Conservation (phyloP, 495 filamentous ascomycete species). For the Bathelium albidoporum region DNA sequence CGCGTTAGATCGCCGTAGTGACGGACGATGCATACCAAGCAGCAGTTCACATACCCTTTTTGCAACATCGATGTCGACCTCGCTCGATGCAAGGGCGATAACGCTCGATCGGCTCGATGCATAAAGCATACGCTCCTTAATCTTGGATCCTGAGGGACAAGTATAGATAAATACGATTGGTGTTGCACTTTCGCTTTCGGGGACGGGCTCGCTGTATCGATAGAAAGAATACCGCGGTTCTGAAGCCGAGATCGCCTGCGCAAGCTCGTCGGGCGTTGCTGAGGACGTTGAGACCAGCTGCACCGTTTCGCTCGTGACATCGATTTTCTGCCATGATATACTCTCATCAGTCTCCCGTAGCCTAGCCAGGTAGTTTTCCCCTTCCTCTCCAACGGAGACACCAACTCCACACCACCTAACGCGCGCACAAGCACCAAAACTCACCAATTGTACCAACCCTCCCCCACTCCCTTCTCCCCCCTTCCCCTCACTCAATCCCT, state of each 20-base stretch:
- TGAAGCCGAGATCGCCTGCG: constrained; percentile 56
- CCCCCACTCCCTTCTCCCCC: constrained; percentile 36
- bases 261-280: constrained; percentile 40
- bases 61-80: constrained; percentile 59
- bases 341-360: not conserved
- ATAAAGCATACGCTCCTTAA: constrained; percentile 94
- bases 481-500: no score
- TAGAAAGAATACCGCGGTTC: constrained; percentile 91
- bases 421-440: constrained; percentile 21
- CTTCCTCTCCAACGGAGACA: not conserved
- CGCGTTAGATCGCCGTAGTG: constrained; percentile 4
- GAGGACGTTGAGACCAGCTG: constrained; percentile 51
- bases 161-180: constrained; percentile 89
- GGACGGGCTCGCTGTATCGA: constrained; percentile 49
- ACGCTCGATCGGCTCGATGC: constrained; percentile 70
- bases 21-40: not conserved
- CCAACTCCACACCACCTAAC: not conserved
- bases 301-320: constrained; percentile 68
- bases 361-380: not conserved
- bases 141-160: constrained; percentile 66
- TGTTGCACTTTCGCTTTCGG: not conserved
- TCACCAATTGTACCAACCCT: constrained; percentile 71
- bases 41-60: constrained; percentile 50
- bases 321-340: constrained; percentile 47
- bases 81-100: constrained; percentile 52